Evolutionary conservation across 2,329 filamentous ascomycete species (phyloP).

Genomic region (Mycogone perniciosa): DNA sequence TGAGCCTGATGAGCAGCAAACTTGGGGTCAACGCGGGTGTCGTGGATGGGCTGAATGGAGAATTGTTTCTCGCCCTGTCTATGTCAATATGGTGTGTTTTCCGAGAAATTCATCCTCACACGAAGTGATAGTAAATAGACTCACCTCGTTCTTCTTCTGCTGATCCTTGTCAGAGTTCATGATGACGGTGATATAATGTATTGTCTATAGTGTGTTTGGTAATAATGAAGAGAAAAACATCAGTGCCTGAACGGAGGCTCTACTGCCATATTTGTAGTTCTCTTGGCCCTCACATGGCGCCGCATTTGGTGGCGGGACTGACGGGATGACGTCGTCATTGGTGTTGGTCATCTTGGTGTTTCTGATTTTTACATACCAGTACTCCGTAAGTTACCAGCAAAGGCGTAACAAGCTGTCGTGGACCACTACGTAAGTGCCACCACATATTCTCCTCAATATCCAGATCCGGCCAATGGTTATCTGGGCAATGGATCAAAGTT

Average conservation of each 20-base stretch:
- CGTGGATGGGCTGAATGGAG: slow-evolving; percentile 39
- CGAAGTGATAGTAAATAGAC: neutral
- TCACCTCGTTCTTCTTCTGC: slow-evolving; percentile 15
- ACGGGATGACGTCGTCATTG: slow-evolving; percentile 10
- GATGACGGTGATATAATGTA: neutral
- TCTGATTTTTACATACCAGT: too few species aligned
- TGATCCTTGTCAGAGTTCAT: slow-evolving; percentile 19
- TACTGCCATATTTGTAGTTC: slow-evolving; percentile 1
- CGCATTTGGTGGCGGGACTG: neutral
- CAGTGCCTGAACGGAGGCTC: neutral
- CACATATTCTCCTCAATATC: neutral
- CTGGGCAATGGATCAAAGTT: neutral
- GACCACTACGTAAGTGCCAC: slow-evolving; percentile 5
- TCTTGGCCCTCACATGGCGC: neutral
- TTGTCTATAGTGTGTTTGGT: neutral
- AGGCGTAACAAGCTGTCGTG: neutral
- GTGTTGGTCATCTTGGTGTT: too few species aligned
- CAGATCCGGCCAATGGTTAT: neutral
- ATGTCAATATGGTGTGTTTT: slow-evolving; percentile 5
- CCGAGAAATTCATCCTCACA: neutral
- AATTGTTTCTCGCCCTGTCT: slow-evolving; percentile 39
- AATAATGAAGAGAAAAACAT: neutral
- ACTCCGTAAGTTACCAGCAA: neutral
- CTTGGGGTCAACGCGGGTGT: slow-evolving; percentile 36
- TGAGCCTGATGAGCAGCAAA: slow-evolving; percentile 48